Conservation (phyloP, 345 rosid species). For the Stellera chamaejasme region DNA sequence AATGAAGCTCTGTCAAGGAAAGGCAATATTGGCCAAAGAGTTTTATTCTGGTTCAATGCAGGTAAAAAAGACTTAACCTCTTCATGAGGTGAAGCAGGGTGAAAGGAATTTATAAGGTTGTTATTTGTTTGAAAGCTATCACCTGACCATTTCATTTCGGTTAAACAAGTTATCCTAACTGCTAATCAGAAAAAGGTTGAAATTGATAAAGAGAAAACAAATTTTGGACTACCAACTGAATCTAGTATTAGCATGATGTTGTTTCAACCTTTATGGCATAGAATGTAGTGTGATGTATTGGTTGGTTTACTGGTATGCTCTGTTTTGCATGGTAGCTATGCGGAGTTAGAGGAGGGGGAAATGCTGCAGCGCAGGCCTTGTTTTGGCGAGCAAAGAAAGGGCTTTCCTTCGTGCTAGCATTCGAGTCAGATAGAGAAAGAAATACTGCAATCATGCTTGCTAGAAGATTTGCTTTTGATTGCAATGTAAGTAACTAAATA, state of each 20-base stretch:
- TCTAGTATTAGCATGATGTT: too few relatives aligned
- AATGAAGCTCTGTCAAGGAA: slow-evolving; percentile 83
- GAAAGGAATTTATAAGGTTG: too few relatives aligned
- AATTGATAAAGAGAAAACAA: too few relatives aligned
- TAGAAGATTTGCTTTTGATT: slow-evolving; percentile 89
- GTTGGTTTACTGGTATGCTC: too few relatives aligned
- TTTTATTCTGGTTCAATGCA: slow-evolving; percentile 83
- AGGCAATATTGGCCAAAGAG: slow-evolving; percentile 63
- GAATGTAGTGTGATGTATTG: too few relatives aligned
- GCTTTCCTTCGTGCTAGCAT: slow-evolving; percentile 66
- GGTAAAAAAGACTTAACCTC: slow-evolving; percentile 28
- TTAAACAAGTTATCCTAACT: too few relatives aligned
- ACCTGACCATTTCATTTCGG: too few relatives aligned
- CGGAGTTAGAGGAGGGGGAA: slow-evolving; percentile 98
- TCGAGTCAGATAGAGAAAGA: slow-evolving; percentile 84
- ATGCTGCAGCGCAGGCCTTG: slow-evolving; percentile 89
- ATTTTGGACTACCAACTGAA: too few relatives aligned
- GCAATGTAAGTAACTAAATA: slow-evolving; percentile 53
- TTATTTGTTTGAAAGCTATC: too few relatives aligned
- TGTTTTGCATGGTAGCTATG: slow-evolving; percentile 41
- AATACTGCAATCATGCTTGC: slow-evolving; percentile 93
- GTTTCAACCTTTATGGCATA: too few relatives aligned
- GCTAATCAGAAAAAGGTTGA: too few relatives aligned
- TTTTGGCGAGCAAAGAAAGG: slow-evolving; percentile 89
- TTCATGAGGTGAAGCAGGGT: neutral